Percentiles rank a stretch among this genome's conserved stretches.
phyloP scores from a whole-genome alignment of 805 yeast genomes.

The Metschnikowia dekortorum region DNA sequence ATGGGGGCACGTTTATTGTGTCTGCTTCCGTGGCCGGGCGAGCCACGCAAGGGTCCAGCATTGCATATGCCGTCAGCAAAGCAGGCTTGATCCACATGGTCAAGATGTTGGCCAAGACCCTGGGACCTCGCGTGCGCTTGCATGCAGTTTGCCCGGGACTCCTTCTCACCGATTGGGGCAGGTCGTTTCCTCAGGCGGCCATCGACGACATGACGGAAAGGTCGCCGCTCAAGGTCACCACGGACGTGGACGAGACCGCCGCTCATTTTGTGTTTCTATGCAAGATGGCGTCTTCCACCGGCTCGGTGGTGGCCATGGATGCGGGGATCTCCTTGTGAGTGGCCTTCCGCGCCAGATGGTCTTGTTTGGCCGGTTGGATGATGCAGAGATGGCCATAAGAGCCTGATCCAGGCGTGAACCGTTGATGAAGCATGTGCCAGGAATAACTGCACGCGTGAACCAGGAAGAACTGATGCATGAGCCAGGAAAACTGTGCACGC shows the following conservation, averaged over 20 bases:
- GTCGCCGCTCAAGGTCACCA: conserved; percentile 18
- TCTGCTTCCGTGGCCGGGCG: conserved; percentile 28
- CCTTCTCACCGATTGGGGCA: conserved; percentile 24
- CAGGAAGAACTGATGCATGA: no score
- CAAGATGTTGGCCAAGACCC: conserved; percentile 19
- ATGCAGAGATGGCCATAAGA: no score
- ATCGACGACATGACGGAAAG: conserved; percentile 11
- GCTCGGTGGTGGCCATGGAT: conserved; percentile 22
- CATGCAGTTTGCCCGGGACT: conserved; percentile 21
- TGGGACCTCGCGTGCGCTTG: conserved; percentile 16
- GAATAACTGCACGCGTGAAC: no score
- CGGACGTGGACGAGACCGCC: conserved; percentile 25
- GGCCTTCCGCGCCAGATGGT: no score
- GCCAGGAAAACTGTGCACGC: no score
- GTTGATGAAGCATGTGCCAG: no score
- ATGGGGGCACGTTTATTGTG: conserved; percentile 23
- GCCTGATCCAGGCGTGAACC: no score
- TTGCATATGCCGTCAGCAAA: conserved; percentile 31
- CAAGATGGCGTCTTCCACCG: conserved; percentile 21
- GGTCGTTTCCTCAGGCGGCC: conserved; percentile 17
- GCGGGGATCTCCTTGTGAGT: conserved; percentile 15
- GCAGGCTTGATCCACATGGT: conserved; percentile 22
- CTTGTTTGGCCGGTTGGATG: no score
- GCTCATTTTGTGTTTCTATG: conserved; percentile 20
- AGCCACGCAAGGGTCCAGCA: conserved; percentile 24